Evolutionary conservation across 2,329 filamentous ascomycete genomes (phyloP), one percentile per base, ranked within the genome.

Genomic region (Magnaporthiopsis rhizophila): DNA sequence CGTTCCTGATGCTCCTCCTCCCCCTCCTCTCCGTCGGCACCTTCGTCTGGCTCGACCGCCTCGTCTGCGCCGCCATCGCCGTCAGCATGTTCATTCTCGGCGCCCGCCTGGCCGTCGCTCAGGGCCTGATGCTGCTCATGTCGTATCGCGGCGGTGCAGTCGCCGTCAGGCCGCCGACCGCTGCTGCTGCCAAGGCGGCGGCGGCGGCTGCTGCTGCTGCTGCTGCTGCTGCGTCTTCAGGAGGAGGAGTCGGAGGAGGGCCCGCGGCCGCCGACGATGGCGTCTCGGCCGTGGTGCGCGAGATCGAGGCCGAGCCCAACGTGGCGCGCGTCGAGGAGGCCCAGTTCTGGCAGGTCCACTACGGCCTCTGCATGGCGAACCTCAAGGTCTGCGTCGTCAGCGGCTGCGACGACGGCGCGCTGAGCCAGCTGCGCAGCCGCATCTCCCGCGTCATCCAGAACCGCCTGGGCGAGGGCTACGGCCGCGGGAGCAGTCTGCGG

Each of bases 311-410:
- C 1, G 92, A 97, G 70, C 86, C 90, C 1, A 83, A 84, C 64
- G 87, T 98, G 32, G 84, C 84, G 59, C 83, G 84, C 1, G 87
- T 99, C 60, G 91, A 97, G 65, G 93, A 97, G 72, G 94, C 93
- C 1, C 88, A 92, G 73, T 97, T 99, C 76, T 99, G 95, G 95
- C 95, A 99, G 79, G 95, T 97, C 18, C 95, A 99, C 76, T 97
- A 98, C 74, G 93, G 94, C 1, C 81, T 98, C 57, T 96, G 92
- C 72, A 96, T 98, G 89, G 95, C 95, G 11, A 97, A 96, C 73
- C 75, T 99, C 69, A 96, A 92, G 75, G 77, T 99, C 26, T 84
- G 88, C 65, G 85, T 97, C 32, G 74, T 78, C 5, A 80, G 78
- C 67, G 89, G 88, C 5, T 80, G 76, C 59, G 87, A 90, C 58